These are phyloP conservation scores for Ophiocordyceps camponoti-leonardi DNA, from an alignment of 2,329 filamentous ascomycete genomes.

Conservation along the genomic window DNA sequence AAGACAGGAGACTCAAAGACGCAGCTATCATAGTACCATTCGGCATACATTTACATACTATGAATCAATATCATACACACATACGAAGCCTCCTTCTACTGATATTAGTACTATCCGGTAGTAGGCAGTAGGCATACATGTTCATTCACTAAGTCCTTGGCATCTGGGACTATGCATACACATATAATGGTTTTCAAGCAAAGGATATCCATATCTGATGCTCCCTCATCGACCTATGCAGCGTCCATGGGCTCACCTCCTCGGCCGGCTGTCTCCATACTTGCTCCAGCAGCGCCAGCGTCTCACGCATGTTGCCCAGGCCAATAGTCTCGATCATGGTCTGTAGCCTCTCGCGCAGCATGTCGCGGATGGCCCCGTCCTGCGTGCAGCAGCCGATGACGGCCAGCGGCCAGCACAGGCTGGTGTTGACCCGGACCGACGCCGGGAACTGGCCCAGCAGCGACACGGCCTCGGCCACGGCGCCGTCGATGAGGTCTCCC, in stretches of 20 bases:
- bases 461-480: slow-evolving; percentile 13
- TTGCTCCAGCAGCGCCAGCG: slow-evolving; percentile 20
- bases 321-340: slow-evolving; percentile 20
- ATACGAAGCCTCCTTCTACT: too few relatives aligned
- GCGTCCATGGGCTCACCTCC: slow-evolving; percentile 21
- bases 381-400: slow-evolving; percentile 19
- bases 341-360: slow-evolving; percentile 15
- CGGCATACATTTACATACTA: too few relatives aligned
- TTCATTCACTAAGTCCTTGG: not conserved
- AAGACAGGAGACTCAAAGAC: too few relatives aligned
- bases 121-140: not conserved
- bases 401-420: slow-evolving; percentile 20
- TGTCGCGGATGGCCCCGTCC: slow-evolving; percentile 16
- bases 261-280: slow-evolving; percentile 20
- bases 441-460: slow-evolving; percentile 15
- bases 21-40: too few relatives aligned
- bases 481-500: slow-evolving; percentile 9
- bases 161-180: not conserved
- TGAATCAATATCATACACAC: not conserved
- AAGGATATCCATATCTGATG: slow-evolving; percentile 31
- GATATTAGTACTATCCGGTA: too few relatives aligned
- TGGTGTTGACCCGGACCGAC: slow-evolving; percentile 18
- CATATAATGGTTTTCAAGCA: slow-evolving; percentile 11
- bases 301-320: slow-evolving; percentile 27
- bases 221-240: slow-evolving; percentile 26